Percentiles rank a stretch among this genome's conserved stretches.
Conservation (phyloP, 257 asterid genomes). For the Marsdenia floribunda region DNA sequence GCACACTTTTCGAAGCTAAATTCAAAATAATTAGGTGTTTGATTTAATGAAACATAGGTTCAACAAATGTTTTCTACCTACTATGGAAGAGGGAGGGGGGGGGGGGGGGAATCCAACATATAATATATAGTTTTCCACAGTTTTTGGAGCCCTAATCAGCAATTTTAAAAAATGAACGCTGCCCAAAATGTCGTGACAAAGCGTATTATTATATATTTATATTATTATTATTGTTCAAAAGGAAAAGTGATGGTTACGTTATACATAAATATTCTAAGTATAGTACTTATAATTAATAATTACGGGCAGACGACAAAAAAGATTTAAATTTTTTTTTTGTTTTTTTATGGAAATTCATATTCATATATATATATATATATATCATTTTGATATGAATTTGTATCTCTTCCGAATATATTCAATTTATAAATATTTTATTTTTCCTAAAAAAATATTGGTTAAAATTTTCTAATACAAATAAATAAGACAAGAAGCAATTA, state of each 20-base stretch:
- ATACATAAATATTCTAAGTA: not conserved
- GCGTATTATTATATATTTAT: too few relatives aligned
- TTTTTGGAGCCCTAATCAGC: not conserved
- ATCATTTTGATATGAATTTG: too few relatives aligned
- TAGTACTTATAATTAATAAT: not conserved
- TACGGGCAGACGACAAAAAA: not conserved
- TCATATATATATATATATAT: too few relatives aligned
- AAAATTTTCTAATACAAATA: too few relatives aligned
- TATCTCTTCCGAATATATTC: too few relatives aligned
- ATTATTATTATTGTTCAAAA: not conserved
- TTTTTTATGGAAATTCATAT: too few relatives aligned
- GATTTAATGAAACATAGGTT: not conserved
- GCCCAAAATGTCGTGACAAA: not conserved
- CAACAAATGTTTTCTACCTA: too few relatives aligned
- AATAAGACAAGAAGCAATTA: too few relatives aligned
- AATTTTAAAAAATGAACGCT: not conserved
- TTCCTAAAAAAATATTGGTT: too few relatives aligned
- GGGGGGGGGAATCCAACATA: too few relatives aligned
- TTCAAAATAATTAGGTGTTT: not conserved
- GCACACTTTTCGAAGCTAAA: not conserved
- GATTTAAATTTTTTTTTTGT: not conserved
- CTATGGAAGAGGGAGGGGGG: too few relatives aligned
- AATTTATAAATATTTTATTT: too few relatives aligned
- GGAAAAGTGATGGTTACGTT: not conserved
- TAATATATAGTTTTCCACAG: not conserved